Evolutionary conservation across 2,329 filamentous ascomycete genomes (phyloP).

Genomic region (Ceratocystiopsis sp.): DNA sequence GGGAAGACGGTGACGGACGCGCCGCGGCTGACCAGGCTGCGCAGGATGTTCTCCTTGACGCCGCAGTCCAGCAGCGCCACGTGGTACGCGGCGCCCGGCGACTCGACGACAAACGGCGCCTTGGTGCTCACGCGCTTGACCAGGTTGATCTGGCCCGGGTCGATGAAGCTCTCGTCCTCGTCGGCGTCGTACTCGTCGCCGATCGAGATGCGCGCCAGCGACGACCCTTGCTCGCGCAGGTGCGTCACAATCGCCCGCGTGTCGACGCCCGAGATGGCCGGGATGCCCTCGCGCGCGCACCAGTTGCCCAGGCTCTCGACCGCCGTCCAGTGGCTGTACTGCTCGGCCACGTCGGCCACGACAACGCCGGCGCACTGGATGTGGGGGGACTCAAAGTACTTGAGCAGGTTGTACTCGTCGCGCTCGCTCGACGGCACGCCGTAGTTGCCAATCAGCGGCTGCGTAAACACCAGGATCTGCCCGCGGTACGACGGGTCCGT

Average conservation of each 20-base stretch:
- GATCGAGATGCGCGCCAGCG: conserved; percentile 81
- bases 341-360: conserved; percentile 79
- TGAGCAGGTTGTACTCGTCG: conserved; percentile 78
- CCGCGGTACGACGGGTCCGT: conserved; percentile 78
- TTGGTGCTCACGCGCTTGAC: conserved; percentile 96
- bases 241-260: conserved; percentile 93
- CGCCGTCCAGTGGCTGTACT: conserved; percentile 98
- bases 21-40: conserved; percentile 79
- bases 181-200: conserved; percentile 98
- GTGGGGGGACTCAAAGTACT: conserved; percentile 96
- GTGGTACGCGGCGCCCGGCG: conserved; percentile 68
- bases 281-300: conserved; percentile 92
- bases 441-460: conserved; percentile 96
- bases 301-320: conserved; percentile 85
- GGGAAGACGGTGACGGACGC: conserved; percentile 90
- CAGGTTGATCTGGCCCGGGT: conserved; percentile 91
- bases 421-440: conserved; percentile 76
- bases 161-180: conserved; percentile 89
- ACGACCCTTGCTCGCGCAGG: conserved; percentile 91
- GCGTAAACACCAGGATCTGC: conserved; percentile 96
- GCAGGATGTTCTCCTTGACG: conserved; percentile 99
- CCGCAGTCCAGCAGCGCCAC: conserved; percentile 93
- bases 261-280: conserved; percentile 91
- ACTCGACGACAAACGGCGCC: conserved; percentile 88
- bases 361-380: conserved; percentile 94